phyloP scores from a whole-genome alignment of 192 early-diverging fungal species.

The Coemansia sp. region DNA sequence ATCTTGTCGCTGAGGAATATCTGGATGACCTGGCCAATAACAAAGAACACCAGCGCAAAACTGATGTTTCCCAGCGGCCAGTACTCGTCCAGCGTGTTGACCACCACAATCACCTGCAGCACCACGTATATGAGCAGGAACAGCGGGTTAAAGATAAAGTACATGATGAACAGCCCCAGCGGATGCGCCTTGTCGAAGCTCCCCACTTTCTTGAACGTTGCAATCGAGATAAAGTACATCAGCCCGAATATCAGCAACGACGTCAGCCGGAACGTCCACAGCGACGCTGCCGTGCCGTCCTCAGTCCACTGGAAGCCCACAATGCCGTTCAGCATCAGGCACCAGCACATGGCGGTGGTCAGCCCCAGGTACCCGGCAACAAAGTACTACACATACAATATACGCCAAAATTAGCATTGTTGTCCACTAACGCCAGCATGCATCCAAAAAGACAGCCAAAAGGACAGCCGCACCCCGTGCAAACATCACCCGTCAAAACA shows the following conservation, averaged over 20 bases:
- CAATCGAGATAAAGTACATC: conserved; percentile 76
- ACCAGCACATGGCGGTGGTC: conserved; percentile 87
- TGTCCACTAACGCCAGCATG: background rate
- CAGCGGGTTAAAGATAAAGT: conserved; percentile 82
- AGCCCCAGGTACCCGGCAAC: conserved; percentile 78
- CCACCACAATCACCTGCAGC: conserved; percentile 90
- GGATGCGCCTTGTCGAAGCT: conserved; percentile 65
- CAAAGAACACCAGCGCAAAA: conserved; percentile 85
- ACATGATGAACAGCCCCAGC: conserved; percentile 77
- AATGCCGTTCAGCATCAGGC: conserved; percentile 90
- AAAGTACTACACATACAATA: conserved; percentile 64
- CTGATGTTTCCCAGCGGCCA: conserved; percentile 95
- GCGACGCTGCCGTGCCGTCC: conserved; percentile 89
- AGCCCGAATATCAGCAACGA: conserved; percentile 78
- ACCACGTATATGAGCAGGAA: conserved; percentile 84
- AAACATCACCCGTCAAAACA: conserved; percentile 7
- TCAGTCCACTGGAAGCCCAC: conserved; percentile 97
- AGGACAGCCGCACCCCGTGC: too few species aligned
- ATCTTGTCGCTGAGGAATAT: conserved; percentile 79
- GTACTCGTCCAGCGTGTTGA: conserved; percentile 92
- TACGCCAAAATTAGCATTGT: conserved; percentile 1
- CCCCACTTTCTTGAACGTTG: conserved; percentile 72
- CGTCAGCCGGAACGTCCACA: conserved; percentile 91
- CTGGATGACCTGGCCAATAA: conserved; percentile 79
- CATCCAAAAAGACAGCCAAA: background rate